phyloP scores from a whole-genome alignment of 2,329 filamentous ascomycete genomes.

The Xylaria sp. region DNA sequence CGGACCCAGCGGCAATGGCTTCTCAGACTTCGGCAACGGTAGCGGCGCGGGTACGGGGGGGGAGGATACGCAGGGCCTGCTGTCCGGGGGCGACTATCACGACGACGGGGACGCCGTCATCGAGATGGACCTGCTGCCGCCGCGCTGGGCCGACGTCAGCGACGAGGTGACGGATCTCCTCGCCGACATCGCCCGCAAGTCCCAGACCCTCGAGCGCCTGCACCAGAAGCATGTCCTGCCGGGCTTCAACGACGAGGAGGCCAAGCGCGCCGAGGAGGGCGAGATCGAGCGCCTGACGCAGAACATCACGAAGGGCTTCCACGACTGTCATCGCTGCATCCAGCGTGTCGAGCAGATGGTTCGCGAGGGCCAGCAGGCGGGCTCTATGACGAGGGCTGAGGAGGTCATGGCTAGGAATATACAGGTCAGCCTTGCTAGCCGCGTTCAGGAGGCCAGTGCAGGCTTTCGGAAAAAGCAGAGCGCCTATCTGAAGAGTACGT shows the following conservation, averaged over 20 bases:
- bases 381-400: conserved; percentile 80
- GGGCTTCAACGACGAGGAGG: conserved; percentile 94
- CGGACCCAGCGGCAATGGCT: conserved; percentile 65
- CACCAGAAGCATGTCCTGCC: conserved; percentile 98
- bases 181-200: conserved; percentile 81
- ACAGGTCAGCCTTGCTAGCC: conserved; percentile 86
- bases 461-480: conserved; percentile 97
- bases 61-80: conserved; percentile 78
- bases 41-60: conserved; percentile 57
- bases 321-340: conserved; percentile 89
- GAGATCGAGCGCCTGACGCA: conserved; percentile 93
- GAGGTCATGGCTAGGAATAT: conserved; percentile 97
- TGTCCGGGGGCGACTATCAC: conserved; percentile 79
- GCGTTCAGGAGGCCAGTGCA: conserved; percentile 92
- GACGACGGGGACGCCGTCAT: conserved; percentile 95
- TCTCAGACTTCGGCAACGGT: conserved; percentile 68
- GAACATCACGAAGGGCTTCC: conserved; percentile 87
- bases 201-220: conserved; percentile 85
- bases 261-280: conserved; percentile 85
- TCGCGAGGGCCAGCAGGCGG: conserved; percentile 77
- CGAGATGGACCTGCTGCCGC: conserved; percentile 96
- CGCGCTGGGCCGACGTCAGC: conserved; percentile 93
- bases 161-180: conserved; percentile 91
- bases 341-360: conserved; percentile 90
- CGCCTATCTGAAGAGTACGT: conserved; percentile 88